phyloP scores from a whole-genome alignment of 306 rosid species.

The Quercus bicolor region DNA sequence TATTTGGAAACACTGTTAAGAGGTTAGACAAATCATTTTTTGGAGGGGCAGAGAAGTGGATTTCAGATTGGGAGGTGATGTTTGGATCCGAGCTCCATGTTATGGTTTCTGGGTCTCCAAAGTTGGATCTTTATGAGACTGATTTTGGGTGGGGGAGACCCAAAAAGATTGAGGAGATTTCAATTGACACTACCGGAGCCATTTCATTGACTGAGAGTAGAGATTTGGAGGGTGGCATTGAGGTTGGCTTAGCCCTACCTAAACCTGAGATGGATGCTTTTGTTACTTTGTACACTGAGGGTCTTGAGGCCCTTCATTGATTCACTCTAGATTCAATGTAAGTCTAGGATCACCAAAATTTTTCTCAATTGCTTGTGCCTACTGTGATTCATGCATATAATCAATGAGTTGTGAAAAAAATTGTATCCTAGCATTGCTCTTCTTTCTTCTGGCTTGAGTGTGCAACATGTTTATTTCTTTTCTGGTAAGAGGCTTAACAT shows the following conservation, averaged over 20 bases:
- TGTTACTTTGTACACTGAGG: constrained; percentile 13
- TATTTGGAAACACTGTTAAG: constrained; percentile 35
- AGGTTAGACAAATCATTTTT: constrained; percentile 30
- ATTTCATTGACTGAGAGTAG: constrained; percentile 39
- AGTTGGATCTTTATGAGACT: constrained; percentile 42
- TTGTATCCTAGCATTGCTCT: too few relatives aligned
- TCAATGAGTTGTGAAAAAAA: too few relatives aligned
- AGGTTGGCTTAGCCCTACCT: constrained; percentile 39
- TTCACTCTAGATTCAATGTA: too few relatives aligned
- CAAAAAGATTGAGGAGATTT: constrained; percentile 42
- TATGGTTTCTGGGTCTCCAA: constrained; percentile 44
- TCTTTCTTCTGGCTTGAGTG: too few relatives aligned
- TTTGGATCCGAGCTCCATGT: constrained; percentile 35
- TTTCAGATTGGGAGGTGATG: constrained; percentile 39
- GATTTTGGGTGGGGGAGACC: constrained; percentile 57
- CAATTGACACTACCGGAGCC: constrained; percentile 33
- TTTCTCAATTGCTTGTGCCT: too few relatives aligned
- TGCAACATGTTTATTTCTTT: too few relatives aligned
- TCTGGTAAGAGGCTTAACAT: too few relatives aligned
- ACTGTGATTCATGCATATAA: too few relatives aligned
- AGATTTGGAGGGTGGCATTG: constrained; percentile 41
- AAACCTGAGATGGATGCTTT: constrained; percentile 39
- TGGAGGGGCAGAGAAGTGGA: constrained; percentile 39
- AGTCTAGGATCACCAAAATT: too few relatives aligned
- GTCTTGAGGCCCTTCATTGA: constrained; percentile 19